These are phyloP conservation scores for Citrullus mucosospermus DNA, from an alignment of 306 rosid genomes.

Conservation along the genomic window DNA sequence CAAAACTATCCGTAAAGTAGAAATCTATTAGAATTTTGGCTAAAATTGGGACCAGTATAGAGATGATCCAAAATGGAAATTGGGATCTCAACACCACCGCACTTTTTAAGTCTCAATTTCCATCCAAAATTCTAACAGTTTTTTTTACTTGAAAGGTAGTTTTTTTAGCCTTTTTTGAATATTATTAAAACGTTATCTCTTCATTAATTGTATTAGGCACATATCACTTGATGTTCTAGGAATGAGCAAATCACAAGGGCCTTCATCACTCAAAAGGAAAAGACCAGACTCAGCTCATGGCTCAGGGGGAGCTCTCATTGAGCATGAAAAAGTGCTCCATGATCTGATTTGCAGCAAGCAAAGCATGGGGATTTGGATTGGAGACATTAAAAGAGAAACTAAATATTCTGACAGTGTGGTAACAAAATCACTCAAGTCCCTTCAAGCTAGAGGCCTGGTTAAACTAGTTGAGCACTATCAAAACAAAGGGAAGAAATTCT, in stretches of 20 bases:
- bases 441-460: constrained; percentile 32
- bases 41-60: too few species aligned
- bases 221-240: constrained; percentile 5
- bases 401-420: constrained; percentile 27
- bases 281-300: constrained; percentile 23
- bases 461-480: constrained; percentile 54
- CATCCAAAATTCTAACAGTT: too few species aligned
- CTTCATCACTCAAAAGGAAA: constrained; percentile 41
- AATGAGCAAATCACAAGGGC: constrained; percentile 37
- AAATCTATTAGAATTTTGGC: too few species aligned
- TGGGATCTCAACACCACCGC: too few species aligned
- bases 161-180: too few species aligned
- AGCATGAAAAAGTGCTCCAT: constrained; percentile 30
- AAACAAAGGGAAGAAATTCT: constrained; percentile 57
- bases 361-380: constrained; percentile 50
- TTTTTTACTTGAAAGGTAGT: too few species aligned
- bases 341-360: constrained; percentile 36
- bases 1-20: too few species aligned
- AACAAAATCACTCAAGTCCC: constrained; percentile 5
- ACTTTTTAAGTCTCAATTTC: too few species aligned
- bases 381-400: constrained; percentile 44
- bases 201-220: too few species aligned
- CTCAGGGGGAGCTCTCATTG: constrained; percentile 22
- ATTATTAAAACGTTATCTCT: not conserved
- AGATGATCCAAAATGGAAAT: too few species aligned